These are phyloP conservation scores for Pseudotulostoma volvatum DNA, from an alignment of 495 filamentous ascomycete species.

Conservation along the genomic window DNA sequence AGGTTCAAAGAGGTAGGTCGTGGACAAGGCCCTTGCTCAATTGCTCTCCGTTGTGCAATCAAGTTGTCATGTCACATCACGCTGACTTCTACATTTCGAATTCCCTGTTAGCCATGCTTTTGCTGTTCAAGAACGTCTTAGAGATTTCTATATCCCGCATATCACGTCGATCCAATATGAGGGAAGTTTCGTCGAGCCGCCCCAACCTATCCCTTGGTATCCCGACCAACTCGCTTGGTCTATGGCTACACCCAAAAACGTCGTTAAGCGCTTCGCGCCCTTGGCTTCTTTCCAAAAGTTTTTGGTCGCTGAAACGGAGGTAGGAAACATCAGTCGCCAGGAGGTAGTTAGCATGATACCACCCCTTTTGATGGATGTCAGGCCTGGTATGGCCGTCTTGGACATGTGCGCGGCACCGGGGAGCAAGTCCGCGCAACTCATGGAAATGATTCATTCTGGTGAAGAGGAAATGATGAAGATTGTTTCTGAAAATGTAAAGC, in stretches of 20 bases:
- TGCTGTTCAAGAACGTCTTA: conserved; percentile 66
- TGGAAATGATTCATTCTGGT: conserved; percentile 83
- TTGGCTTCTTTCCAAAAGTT: conserved; percentile 95
- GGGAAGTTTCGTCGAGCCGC: conserved; percentile 63
- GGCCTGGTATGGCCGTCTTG: conserved; percentile 78
- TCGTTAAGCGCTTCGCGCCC: conserved; percentile 76
- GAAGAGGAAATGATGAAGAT: conserved; percentile 69
- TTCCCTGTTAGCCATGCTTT: conserved; percentile 64
- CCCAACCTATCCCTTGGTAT: conserved; percentile 71
- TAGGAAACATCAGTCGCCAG: conserved; percentile 93
- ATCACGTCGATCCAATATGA: conserved; percentile 71
- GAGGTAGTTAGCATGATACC: conserved; percentile 98
- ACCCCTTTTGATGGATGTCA: conserved; percentile 78
- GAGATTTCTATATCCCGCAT: conserved; percentile 76
- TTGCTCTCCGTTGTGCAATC: no score
- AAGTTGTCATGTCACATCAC: no score
- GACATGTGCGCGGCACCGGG: conserved; percentile 95
- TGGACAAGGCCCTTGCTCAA: no score
- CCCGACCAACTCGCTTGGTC: conserved; percentile 86
- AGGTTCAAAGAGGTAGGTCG: conserved; percentile 65
- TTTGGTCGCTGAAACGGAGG: conserved; percentile 90
- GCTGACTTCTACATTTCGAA: no score
- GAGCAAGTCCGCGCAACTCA: conserved; percentile 87
- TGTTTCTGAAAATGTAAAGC: conserved; percentile 34
- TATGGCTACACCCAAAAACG: conserved; percentile 91